Conservation (phyloP, 495 filamentous ascomycete species). For the Amorphotheca resinae region DNA sequence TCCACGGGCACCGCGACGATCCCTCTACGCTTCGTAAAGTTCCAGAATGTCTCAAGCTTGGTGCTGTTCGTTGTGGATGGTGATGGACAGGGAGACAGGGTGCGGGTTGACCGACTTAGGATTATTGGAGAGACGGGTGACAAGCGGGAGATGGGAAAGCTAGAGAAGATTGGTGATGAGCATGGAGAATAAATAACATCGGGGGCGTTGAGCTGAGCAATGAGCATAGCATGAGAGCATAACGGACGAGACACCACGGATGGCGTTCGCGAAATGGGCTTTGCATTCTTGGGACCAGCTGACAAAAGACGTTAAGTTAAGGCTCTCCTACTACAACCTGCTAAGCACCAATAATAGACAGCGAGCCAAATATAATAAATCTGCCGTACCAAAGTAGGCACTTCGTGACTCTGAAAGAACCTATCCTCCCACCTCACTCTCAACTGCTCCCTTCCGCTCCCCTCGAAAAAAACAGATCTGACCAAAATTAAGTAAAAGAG, state of each 20-base stretch:
- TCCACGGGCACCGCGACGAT: slow-evolving; percentile 77
- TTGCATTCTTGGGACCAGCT: not conserved
- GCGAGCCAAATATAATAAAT: too few relatives aligned
- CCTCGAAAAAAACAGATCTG: too few relatives aligned
- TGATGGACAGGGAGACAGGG: slow-evolving; percentile 74
- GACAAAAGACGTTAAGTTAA: too few relatives aligned
- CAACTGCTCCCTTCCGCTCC: too few relatives aligned
- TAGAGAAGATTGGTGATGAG: slow-evolving; percentile 86
- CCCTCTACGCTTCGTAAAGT: slow-evolving; percentile 85
- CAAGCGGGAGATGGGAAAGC: slow-evolving; percentile 83
- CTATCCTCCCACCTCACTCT: too few relatives aligned
- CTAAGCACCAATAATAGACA: too few relatives aligned
- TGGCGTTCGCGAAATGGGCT: not conserved
- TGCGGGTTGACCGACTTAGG: slow-evolving; percentile 71
- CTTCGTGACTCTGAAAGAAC: too few relatives aligned
- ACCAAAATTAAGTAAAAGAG: too few relatives aligned
- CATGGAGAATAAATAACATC: slow-evolving; percentile 37
- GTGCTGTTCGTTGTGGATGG: slow-evolving; percentile 85
- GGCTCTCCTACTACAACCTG: too few relatives aligned
- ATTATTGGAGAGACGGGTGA: slow-evolving; percentile 87
- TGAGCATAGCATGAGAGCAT: not conserved
- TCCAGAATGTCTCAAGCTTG: slow-evolving; percentile 79
- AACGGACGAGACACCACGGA: not conserved
- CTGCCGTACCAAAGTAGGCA: too few relatives aligned
- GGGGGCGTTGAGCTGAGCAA: not conserved